Base-by-base conservation (phyloP, 768 basidiomycete species). In the Lactifluus echinatus region DNA sequence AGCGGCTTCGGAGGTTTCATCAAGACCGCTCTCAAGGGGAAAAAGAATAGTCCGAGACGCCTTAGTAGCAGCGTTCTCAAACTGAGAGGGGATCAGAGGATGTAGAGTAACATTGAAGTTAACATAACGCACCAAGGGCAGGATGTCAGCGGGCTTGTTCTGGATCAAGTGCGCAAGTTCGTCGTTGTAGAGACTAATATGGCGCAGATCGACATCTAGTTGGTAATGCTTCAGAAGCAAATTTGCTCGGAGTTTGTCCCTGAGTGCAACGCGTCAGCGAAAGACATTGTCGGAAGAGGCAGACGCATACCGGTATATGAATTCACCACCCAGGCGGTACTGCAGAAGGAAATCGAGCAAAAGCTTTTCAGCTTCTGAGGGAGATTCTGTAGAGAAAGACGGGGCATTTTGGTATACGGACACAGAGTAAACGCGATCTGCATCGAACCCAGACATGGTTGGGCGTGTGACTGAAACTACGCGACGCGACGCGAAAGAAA, bases 151-250 rank as follows among this genome's bases (percentile, higher is more conserved):
- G 17, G 96, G 96, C 64, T 79, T 76, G 63, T 92, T 89, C 70
- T 96, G 92, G 53, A 97, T 84, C 21, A 83, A 82, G 69, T 94
- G 90, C 2, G 92, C 93, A 34, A 99, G 77, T 67, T 95, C 93
- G 66, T 97, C 94, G 64, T 96, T 93, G 75, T 87, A 98, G 28
- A 93, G 73, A 8, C 70, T 66, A 7, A 75, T 56, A 63, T 75
- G 73, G 15, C 73, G 66, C 56, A 84, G 68, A 64, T 83, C 80
- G 14, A 84, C 78, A 57, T 83, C 81, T 36, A 84, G 71, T 19
- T 78, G 76, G 59, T 79, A 83, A 60, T 94, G 90, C 67, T 93
- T 93, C 61, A 95, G 70, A 14, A 98, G 79, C 33, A 98, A 72
- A 68, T 93, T 95, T 45, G 84, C 90, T 19, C 94, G 82, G 28